Base-by-base conservation (phyloP, 371 early-diverging fungal genomes). In the Batkoa obscura region DNA sequence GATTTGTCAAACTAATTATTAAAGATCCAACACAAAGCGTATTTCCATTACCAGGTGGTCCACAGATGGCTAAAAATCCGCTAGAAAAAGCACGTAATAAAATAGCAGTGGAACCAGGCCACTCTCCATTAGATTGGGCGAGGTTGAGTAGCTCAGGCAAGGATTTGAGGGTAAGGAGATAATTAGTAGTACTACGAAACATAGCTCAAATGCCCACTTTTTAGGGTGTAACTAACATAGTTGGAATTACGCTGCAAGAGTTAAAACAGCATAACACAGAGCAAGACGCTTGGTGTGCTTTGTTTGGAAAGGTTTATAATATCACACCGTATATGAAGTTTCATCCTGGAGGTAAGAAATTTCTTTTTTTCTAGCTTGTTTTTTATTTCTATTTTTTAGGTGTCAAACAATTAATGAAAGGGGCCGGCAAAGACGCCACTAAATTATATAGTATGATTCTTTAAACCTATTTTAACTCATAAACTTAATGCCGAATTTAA, bases 51-150 rank as follows among this genome's bases (percentile, higher is more conserved):
- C 56, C 56, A n/a, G 37, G 46, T 43, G 56, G 56, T 33, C 56
- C 56, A 3, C 56, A 55, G 23, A 34, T 55, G 17, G 56, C 43
- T 9, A 46, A 63, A 33, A 59, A 55, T 32, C 23, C 23, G 23
- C 23, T 23, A 23, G 58, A 74, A 12, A 72, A 71, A 59, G 60
- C 66, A 50, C 72, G 90, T 31, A 71, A 74, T 59, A 94, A 94
- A 67, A 79, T 90, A 2, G 75, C 78, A 13, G 70, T 94, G 2
- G 84, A 76, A 57, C 90, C 92, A 0, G 94, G 94, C 0, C 83
- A 86, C 62, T 94, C 94, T 2, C 77, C 93, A 34, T 63, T 90
- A 33, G 94, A 95, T 69, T 94, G 96, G 96, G 88, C 88, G n/a
- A 70, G 78, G 33, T 70, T 92, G 2, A 82, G 76, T 41, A 63